Base-by-base conservation (phyloP, 768 basidiomycete species). In the Trametes maxima region DNA sequence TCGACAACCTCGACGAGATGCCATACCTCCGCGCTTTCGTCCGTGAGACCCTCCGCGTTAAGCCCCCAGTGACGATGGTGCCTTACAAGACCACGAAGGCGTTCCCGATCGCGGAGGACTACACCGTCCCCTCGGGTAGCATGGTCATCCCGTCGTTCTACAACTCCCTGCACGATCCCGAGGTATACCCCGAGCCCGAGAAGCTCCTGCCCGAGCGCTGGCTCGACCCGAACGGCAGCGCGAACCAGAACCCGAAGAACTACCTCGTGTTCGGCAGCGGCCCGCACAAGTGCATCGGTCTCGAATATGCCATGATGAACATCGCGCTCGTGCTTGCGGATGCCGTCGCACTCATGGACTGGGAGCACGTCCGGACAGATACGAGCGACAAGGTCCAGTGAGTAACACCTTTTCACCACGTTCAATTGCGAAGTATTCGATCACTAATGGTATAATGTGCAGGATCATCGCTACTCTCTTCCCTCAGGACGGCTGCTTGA, bases 41-140 rank as follows among this genome's bases (percentile, higher is more conserved):
- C 63, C 96, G 94, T 77, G 97, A 98, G 78, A 92, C 90, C 66
- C 79, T 98, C 73, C 85, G 97, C 36, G 77, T 94, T 54, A 89
- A 90, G 73, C 96, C 97, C 42, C 95, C 97, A 4, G 97, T 98
- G 33, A 90, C 92, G 33, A 98, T 98, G 96, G 96, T 99, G 28
- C 97, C 97, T n/a, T 99, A 99, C 80, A 85, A 83, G 70, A 81
- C 92, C 16, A 89, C 83, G 52, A 93, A 90, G 76, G 75, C 93
- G 2, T 98, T 99, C 87, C 95, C 94, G 28, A 94, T 99, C 75
- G 80, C 89, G 35, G 78, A 85, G n/a, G 83, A 91, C 69, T 98
- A 98, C 79, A 95, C 90, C 35, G 95, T 94, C 1, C 97, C 97
- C 16, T 84, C 82, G 24, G 87, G 86, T 64, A 90, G 89, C 72